Evolutionary conservation across 371 early-diverging fungal genomes (phyloP).

Genomic region (Circinella umbellata): DNA sequence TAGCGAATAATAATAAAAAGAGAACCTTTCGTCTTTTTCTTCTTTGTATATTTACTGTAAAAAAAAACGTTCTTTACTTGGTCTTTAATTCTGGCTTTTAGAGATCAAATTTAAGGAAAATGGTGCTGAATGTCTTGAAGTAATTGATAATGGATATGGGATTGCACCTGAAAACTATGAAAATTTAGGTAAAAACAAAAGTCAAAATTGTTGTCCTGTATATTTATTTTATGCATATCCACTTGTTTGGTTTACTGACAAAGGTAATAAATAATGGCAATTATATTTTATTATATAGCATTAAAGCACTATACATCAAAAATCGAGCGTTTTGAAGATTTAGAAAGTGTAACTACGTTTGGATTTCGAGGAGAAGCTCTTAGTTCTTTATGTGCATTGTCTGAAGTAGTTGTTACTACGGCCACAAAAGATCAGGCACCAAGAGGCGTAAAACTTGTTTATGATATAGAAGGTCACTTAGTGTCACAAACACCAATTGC

Average conservation of each 20-base stretch:
- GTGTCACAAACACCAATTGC: constrained; percentile 51
- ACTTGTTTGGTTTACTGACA: no score
- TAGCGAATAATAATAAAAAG: no score
- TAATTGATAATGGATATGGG: constrained; percentile 89
- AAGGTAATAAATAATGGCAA: neutral
- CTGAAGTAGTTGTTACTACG: constrained; percentile 66
- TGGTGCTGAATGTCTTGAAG: constrained; percentile 78
- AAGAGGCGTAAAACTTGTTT: constrained; percentile 74
- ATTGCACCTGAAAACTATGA: constrained; percentile 69
- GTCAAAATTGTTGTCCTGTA: no score
- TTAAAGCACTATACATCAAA: constrained; percentile 86
- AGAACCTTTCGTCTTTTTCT: neutral
- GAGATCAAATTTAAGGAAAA: constrained; percentile 84
- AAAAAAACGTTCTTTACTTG: neutral
- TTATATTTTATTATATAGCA: constrained; percentile 32
- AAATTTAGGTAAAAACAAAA: constrained; percentile 55
- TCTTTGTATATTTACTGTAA: neutral
- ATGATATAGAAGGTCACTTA: constrained; percentile 61
- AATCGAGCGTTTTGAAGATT: constrained; percentile 69
- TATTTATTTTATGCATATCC: no score
- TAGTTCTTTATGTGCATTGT: constrained; percentile 76
- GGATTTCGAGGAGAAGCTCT: constrained; percentile 91
- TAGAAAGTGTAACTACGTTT: constrained; percentile 69
- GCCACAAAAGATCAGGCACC: constrained; percentile 69
- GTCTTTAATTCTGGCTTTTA: constrained; percentile 17